Evolutionary conservation across 2,329 filamentous ascomycete species (phyloP), one percentile per base, ranked within the genome.

Genomic region (Sclerotinia borealis): DNA sequence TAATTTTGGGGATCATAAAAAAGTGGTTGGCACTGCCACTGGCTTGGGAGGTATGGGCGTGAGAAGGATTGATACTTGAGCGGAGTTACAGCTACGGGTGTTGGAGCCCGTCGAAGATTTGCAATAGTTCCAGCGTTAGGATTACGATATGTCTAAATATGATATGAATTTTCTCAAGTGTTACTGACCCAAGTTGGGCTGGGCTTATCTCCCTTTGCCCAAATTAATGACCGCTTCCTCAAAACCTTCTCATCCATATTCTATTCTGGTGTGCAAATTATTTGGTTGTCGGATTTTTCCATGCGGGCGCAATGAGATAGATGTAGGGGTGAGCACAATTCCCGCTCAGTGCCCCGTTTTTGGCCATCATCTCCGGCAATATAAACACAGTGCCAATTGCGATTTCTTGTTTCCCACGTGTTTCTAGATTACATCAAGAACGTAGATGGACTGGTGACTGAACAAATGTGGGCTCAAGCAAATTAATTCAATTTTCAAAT

Each of bases 1-100:
- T 78, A 99, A 99, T 75, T 96, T 97, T 77, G 91, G 92, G 3
- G 87, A 73, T 39, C 41, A 61, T 15, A 67, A 68, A 56, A 72
- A 71, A 59, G 65, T 41, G 47, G 66, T 67, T 11, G 66, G 52
- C 1, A 52, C 47, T 25, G 47, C 43, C 17, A 52, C 43, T 37
- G 39, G 29, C 13, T 31, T 41, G 43, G 61, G 36, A 6, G 47
- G 37, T 51, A 45, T 51, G 47, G 43, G 47, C 63, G 61, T 72
- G 50, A 65, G 68, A 41, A 70, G 71, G 50, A 67, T 73, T 25
- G 70, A 72, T 60, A 72, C 71, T 34, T 73, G 17, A 37, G 19
- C n/a, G 43, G 43, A 6, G 9, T 22, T 22, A 22, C n/a, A 31
- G 27, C 13, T 41, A 29, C 13, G 19, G 19, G n/a, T 7, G 22